Conservation (phyloP, 2,329 filamentous ascomycete species). For the Colletotrichum lindemuthianum region DNA sequence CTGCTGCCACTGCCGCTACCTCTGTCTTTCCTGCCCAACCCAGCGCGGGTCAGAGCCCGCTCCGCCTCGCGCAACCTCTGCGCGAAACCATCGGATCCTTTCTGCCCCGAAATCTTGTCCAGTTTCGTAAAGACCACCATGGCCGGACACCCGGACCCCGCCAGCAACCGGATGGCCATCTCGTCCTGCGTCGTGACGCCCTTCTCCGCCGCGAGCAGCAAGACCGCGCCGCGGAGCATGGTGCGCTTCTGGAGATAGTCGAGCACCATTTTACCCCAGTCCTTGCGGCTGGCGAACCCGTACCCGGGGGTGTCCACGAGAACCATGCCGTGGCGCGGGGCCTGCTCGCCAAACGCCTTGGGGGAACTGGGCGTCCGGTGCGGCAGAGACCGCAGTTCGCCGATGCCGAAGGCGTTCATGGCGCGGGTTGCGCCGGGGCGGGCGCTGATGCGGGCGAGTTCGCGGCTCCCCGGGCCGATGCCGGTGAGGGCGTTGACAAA, state of each 20-base stretch:
- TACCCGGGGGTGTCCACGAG: constrained; percentile 64
- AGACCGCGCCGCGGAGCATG: constrained; percentile 60
- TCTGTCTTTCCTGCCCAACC: constrained; percentile 8
- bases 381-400: constrained; percentile 45
- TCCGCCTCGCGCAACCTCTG: constrained; percentile 28
- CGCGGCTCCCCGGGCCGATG: constrained; percentile 35
- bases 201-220: constrained; percentile 65
- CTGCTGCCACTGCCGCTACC: not conserved
- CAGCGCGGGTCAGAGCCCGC: constrained; percentile 16
- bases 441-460: constrained; percentile 59
- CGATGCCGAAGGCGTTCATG: constrained; percentile 67
- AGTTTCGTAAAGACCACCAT: constrained; percentile 66
- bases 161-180: constrained; percentile 58
- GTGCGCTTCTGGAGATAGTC: constrained; percentile 60
- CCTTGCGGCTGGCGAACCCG: constrained; percentile 55
- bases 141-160: constrained; percentile 55
- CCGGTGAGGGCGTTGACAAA: constrained; percentile 85
- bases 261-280: constrained; percentile 64
- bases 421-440: constrained; percentile 63
- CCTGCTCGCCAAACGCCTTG: constrained; percentile 43
- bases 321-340: constrained; percentile 58
- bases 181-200: constrained; percentile 59
- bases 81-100: constrained; percentile 38
- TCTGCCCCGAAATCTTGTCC: constrained; percentile 54
- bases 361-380: constrained; percentile 40